phyloP scores from a whole-genome alignment of 2,329 filamentous ascomycete genomes.

The Botrytis galanthina region DNA sequence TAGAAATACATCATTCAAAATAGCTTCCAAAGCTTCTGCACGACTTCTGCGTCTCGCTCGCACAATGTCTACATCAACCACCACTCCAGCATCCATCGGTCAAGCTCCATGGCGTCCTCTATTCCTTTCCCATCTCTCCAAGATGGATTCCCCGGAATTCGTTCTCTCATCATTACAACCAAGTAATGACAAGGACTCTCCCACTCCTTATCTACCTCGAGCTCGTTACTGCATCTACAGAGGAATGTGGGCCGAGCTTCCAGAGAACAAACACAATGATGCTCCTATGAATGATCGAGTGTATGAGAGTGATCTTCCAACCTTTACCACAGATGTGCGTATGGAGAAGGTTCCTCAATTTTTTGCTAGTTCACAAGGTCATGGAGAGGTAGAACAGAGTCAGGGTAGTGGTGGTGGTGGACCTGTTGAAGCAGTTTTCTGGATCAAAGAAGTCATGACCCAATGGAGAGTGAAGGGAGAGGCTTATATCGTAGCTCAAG shows the following conservation, averaged over 20 bases:
- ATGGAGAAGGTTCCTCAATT: slow-evolving; percentile 83
- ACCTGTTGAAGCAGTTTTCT: slow-evolving; percentile 79
- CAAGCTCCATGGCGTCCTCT: slow-evolving; percentile 39
- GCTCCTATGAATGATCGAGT: slow-evolving; percentile 67
- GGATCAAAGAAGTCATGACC: slow-evolving; percentile 65
- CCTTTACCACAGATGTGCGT: slow-evolving; percentile 82
- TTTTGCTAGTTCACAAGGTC: slow-evolving; percentile 49
- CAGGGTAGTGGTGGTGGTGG: slow-evolving; percentile 62
- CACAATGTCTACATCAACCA: slow-evolving; percentile 36
- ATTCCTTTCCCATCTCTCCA: slow-evolving; percentile 38
- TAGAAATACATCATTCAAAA: slow-evolving; percentile 27
- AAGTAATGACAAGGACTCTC: slow-evolving; percentile 37
- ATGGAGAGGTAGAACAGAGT: slow-evolving; percentile 44
- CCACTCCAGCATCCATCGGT: slow-evolving; percentile 28
- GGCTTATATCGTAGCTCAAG: slow-evolving; percentile 71
- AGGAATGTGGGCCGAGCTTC: slow-evolving; percentile 75
- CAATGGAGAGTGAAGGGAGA: slow-evolving; percentile 84
- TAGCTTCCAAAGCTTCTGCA: slow-evolving; percentile 34
- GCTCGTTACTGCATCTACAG: slow-evolving; percentile 81
- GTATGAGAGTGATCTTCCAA: slow-evolving; percentile 75
- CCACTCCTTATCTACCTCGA: slow-evolving; percentile 47
- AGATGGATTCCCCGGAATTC: slow-evolving; percentile 42
- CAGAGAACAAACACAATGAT: slow-evolving; percentile 68
- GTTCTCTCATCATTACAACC: slow-evolving; percentile 47
- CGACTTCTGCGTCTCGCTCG: slow-evolving; percentile 34